Conservation (phyloP, 495 filamentous ascomycete species). For the Penicillium canariense region DNA sequence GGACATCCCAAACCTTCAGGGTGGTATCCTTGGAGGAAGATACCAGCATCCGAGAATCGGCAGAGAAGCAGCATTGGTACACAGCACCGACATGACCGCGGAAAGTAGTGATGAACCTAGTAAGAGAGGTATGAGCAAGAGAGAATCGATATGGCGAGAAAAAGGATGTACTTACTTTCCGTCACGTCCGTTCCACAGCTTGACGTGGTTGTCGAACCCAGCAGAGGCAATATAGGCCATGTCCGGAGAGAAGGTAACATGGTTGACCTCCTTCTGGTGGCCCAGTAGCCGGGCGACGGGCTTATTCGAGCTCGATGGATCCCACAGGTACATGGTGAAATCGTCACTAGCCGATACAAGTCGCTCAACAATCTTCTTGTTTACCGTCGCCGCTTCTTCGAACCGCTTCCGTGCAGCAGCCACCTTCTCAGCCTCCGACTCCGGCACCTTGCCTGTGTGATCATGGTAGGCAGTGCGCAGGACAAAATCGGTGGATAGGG, state of each 20-base stretch:
- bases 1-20: slow-evolving; percentile 89
- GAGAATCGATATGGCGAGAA: neutral
- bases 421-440: slow-evolving; percentile 65
- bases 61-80: slow-evolving; percentile 85
- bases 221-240: slow-evolving; percentile 81
- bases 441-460: slow-evolving; percentile 70
- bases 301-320: slow-evolving; percentile 74
- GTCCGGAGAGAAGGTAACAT: slow-evolving; percentile 91
- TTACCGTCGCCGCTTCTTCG: slow-evolving; percentile 77
- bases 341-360: slow-evolving; percentile 91
- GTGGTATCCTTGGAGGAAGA: slow-evolving; percentile 91
- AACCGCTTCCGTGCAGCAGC: slow-evolving; percentile 81
- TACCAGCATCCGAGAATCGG: slow-evolving; percentile 82
- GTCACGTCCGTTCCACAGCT: slow-evolving; percentile 74
- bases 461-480: slow-evolving; percentile 85
- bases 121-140: neutral
- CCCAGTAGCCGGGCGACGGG: slow-evolving; percentile 84
- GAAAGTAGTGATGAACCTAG: slow-evolving; percentile 75
- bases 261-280: slow-evolving; percentile 95
- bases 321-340: slow-evolving; percentile 96
- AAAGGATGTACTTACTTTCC: slow-evolving; percentile 51
- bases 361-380: slow-evolving; percentile 77
- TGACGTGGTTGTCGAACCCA: slow-evolving; percentile 89
- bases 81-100: slow-evolving; percentile 92
- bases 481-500: slow-evolving; percentile 90